Base-by-base conservation (phyloP, 2,329 filamentous ascomycete species). In the Colletotrichum costaricense region DNA sequence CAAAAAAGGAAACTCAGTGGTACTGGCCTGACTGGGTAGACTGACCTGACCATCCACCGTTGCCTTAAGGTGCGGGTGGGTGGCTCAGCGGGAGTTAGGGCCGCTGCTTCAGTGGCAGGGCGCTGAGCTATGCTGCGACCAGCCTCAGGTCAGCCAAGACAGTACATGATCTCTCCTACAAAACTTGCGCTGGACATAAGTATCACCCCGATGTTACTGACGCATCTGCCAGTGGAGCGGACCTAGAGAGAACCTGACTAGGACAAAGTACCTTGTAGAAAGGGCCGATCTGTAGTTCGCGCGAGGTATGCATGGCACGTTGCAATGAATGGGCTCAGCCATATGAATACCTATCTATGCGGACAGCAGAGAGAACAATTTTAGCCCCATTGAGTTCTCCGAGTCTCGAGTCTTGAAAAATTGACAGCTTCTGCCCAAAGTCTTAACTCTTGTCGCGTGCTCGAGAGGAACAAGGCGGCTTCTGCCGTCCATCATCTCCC, bases 401-500 rank as follows among this genome's bases (percentile, higher is more conserved):
- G 38, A 42, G 38, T 42, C 38, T 49, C 42, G 42, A 49, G 42
- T 46, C 19, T 46, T 46, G 42, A n/a, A 16, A 49, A n/a, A 49
- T 19, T 5, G 42, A 22, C 42, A 49, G 42, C 42, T 49, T 35
- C 33, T 35, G 33, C 30, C 30, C 30, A 35, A 35, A 35, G 33
- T 35, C 5, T 11, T 35, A 12, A 35, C 33, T 35, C n/a, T 22
- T 49, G 6, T 59, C 56, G 19, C 26, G 60, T 28, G 46, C 22
- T 33, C 42, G 28, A 24, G 11, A 22, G 26, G 26, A 22, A 24
- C 5, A 16, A 33, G 28, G 19, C 26, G 54, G 54, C 54, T 28
- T 26, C 26, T 26, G 54, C 28, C 56, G 56, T 55, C 46, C 26
- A 54, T 67, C 35, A 71, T 52, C 46, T 66, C 52, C 33, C 38